Base-by-base conservation (phyloP, 1,139 yeast species). In the Tardiomyces depauwii region DNA sequence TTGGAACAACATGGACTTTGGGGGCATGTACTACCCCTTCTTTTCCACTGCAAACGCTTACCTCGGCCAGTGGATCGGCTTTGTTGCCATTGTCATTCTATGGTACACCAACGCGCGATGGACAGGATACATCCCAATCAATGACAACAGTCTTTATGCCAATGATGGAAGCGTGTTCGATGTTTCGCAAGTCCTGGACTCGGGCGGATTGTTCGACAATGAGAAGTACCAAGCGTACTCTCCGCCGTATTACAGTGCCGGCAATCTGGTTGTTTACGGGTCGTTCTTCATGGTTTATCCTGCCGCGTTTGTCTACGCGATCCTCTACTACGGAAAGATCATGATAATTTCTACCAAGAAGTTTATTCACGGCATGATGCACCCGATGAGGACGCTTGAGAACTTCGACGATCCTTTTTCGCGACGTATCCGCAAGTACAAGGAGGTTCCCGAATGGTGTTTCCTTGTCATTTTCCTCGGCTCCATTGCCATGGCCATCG, bases 361-460 rank as follows among this genome's bases (percentile, higher is more conserved):
- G 12, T 40, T 41, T n/a, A 25, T 25, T 33, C 30, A 30, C 9
- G 47, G 48, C n/a, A 12, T 39, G 19, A 41, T 40, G n/a, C n/a
- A 23, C 11, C 19, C 39, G 1, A 6, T 54, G 44, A 64, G 64
- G 36, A 53, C 48, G 2, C 27, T 40, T 28, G 42, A 25, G 18
- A 25, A 40, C 33, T 27, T 28, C 21, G 19, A 67, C 23, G 80
- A 76, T 51, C 76, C 79, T 1, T 78, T 74, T 49, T 67, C 73
- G 40, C 65, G 63, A 49, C 72, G 73, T 75, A 74, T 75, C 78
- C 50, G 65, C 38, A 61, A 60, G 21, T 74, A 74, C 55, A 67
- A 66, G 36, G 84, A 79, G 53, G 83, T 77, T 39, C 85, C 85
- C n/a, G 80, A 77, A 49, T 74, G 76, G 75, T 76, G 77, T 71